Evolutionary conservation across 805 yeast genomes (phyloP).

Genomic region (Candida endomychidarum): DNA sequence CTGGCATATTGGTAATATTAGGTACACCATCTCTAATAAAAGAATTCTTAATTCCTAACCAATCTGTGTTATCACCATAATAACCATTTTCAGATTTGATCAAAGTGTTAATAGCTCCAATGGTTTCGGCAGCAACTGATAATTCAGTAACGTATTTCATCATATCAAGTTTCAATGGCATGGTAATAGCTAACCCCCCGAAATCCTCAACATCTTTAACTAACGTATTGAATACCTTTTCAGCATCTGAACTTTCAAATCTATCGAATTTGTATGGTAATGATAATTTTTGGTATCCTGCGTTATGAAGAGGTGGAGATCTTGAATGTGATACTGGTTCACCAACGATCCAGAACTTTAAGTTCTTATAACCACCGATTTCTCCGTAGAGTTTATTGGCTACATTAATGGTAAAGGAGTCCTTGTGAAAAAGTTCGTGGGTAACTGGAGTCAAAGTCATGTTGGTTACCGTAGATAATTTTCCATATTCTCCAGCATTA

Average conservation of each 20-base stretch:
- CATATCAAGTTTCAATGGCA: conserved; percentile 85
- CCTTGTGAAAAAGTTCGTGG: conserved; percentile 63
- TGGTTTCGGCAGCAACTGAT: conserved; percentile 71
- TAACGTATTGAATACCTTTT: conserved; percentile 52
- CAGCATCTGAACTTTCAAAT: conserved; percentile 67
- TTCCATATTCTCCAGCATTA: conserved; percentile 77
- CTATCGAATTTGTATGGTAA: conserved; percentile 70
- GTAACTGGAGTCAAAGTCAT: conserved; percentile 80
- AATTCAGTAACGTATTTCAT: conserved; percentile 64
- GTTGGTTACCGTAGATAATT: conserved; percentile 76
- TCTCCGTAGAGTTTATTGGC: conserved; percentile 56
- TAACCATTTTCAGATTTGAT: conserved; percentile 49
- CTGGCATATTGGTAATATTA: conserved; percentile 28
- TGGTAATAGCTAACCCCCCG: conserved; percentile 96
- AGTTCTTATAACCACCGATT: conserved; percentile 61
- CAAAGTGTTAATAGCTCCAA: conserved; percentile 95
- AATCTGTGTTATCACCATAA: conserved; percentile 91
- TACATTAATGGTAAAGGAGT: conserved; percentile 67
- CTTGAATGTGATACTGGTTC: conserved; percentile 81
- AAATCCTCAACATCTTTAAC: conserved; percentile 47
- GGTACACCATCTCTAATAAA: conserved; percentile 64
- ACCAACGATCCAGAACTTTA: conserved; percentile 75
- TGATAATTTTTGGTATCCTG: conserved; percentile 72
- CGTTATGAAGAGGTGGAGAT: conserved; percentile 83
- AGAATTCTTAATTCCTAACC: conserved; percentile 82